Evolutionary conservation across 176 grass and related monocot genomes (phyloP).

Genomic region (Aegilops umbellulata): DNA sequence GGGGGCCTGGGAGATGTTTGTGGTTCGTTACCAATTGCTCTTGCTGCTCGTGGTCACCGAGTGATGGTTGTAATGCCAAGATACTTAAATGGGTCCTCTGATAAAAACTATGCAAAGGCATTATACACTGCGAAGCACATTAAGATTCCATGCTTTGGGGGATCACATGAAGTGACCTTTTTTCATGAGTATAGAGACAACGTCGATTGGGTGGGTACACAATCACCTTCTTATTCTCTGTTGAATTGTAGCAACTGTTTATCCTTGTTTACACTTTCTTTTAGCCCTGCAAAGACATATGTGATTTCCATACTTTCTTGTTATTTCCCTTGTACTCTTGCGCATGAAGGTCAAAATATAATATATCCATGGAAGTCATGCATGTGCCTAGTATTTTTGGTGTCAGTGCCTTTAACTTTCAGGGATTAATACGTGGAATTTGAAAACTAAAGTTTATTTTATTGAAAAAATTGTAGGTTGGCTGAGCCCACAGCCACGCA

Average conservation of each 20-base stretch:
- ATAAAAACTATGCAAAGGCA: conserved; percentile 57
- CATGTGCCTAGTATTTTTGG: neutral
- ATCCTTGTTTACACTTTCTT: neutral
- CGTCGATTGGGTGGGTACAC: conserved; percentile 83
- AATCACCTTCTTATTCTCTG: conserved; percentile 19
- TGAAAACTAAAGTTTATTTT: neutral
- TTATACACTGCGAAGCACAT: conserved; percentile 55
- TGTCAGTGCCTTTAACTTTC: neutral
- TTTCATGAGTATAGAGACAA: conserved; percentile 82
- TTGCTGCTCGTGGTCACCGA: conserved; percentile 84
- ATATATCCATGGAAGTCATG: neutral
- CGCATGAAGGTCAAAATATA: neutral
- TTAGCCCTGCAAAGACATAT: neutral
- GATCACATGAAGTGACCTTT: conserved; percentile 74
- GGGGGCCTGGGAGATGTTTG: conserved; percentile 95
- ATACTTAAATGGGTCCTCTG: conserved; percentile 68
- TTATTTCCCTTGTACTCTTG: neutral
- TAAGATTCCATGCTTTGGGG: conserved; percentile 73
- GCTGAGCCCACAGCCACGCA: neutral
- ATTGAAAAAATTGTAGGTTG: neutral
- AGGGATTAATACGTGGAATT: neutral
- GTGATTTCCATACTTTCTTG: neutral
- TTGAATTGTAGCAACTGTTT: neutral
- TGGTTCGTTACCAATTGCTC: conserved; percentile 88
- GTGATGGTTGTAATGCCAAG: conserved; percentile 95